phyloP scores from a whole-genome alignment of 2,329 filamentous ascomycete species.

The Calonectria hongkongensis region DNA sequence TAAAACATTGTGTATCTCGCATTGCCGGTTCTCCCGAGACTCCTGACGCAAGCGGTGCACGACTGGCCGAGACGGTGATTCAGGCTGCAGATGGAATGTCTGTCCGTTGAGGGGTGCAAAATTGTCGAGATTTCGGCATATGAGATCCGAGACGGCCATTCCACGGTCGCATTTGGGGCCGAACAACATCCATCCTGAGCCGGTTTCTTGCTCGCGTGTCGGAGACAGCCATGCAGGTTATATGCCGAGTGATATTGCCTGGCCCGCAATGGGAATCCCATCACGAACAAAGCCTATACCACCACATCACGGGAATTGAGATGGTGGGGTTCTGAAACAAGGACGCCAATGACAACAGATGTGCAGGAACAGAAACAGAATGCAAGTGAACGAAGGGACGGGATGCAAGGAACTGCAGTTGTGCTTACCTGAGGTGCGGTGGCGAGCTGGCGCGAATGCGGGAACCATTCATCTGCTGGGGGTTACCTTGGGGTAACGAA shows the following conservation, averaged over 20 bases:
- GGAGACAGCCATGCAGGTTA: not conserved
- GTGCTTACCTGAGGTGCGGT: constrained; percentile 67
- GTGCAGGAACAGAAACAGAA: constrained; percentile 26
- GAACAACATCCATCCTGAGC: not conserved
- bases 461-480: constrained; percentile 65
- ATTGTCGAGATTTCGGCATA: constrained; percentile 21
- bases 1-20: constrained; percentile 10
- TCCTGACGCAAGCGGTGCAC: constrained; percentile 27
- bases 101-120: not conserved
- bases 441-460: constrained; percentile 69
- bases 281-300: not conserved
- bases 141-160: constrained; percentile 26
- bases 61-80: constrained; percentile 36
- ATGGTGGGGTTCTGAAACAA: constrained; percentile 27
- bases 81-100: constrained; percentile 17
- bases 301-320: not conserved
- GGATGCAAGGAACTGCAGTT: constrained; percentile 17
- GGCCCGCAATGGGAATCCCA: not conserved
- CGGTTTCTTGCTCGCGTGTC: not conserved
- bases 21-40: constrained; percentile 42
- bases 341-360: constrained; percentile 23
- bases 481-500: constrained; percentile 68
- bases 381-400: constrained; percentile 15
- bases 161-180: constrained; percentile 6
- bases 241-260: constrained; percentile 6